Base-by-base conservation (phyloP, 2,329 filamentous ascomycete species). In the Fusarium ambrosium region DNA sequence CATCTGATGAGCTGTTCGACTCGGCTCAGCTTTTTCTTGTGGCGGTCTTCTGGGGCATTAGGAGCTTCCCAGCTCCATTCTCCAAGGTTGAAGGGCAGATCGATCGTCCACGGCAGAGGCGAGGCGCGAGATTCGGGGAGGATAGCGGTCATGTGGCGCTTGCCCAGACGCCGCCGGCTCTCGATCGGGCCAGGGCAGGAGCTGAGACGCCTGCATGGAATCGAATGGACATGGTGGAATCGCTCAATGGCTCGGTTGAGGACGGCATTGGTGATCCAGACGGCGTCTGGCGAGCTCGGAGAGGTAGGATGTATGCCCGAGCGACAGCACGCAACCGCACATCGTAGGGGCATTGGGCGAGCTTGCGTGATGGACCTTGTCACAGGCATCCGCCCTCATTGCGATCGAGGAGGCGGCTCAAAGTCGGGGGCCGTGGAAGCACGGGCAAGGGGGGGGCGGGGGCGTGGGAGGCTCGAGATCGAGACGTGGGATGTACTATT, bases 131-230 rank as follows among this genome's bases (percentile, higher is more conserved):
- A 79, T 10, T 82, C 78, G 29, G 86, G 84, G 64, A 87, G 82
- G 68, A 89, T 79, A 62, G 85, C 88, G 22, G 86, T 88, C 84
- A 91, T 89, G 62, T 85, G 86, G 65, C 89, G 86, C 78, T 85
- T 89, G 39, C 88, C 88, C 22, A 87, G 76, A 8, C 89, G 85
- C 34, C 87, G 87, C 34, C 87, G 86, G 77, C 84, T 86, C 80
- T 91, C 89, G 71, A 91, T 82, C 1, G 89, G 89, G 0, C 89
- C 89, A 0, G 87, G 86, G 8, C 86, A 83, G 29, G 86, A 87
- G 76, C 83, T 85, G 14, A 86, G 71, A 34, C 69, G 75, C 58
- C 84, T 80, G 27, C 72, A 70, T 6, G 77, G 62, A 13, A 67
- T 64, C 7, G 67, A 18, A n/a, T 66, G 68, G 9, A 71, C 56